A percentile compares a stretch with the other conserved stretches of the same genome.
Evolutionary conservation across 2,329 filamentous ascomycete species (phyloP).

Genomic region (Penicillium palitans): DNA sequence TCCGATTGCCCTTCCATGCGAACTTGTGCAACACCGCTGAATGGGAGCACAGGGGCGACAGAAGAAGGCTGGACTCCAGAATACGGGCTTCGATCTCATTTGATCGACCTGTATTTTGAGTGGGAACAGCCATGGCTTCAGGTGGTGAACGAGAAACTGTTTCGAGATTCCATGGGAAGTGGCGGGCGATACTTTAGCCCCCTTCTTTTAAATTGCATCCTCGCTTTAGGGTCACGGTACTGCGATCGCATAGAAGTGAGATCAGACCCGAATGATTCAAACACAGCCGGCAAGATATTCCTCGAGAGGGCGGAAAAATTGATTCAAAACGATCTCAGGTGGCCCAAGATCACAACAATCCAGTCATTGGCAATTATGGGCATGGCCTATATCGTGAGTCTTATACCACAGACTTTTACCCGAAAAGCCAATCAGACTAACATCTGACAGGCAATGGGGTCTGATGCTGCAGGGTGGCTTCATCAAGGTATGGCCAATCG

Average conservation of each 20-base stretch:
- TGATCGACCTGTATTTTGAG: slow-evolving; percentile 39
- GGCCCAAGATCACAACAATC: slow-evolving; percentile 40
- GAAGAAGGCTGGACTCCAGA: slow-evolving; percentile 17
- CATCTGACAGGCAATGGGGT: slow-evolving; percentile 32
- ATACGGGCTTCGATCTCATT: slow-evolving; percentile 30
- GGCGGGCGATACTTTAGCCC: slow-evolving; percentile 35
- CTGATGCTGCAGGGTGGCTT: slow-evolving; percentile 40
- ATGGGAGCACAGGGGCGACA: background rate
- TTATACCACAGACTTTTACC: background rate
- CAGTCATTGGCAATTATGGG: slow-evolving; percentile 38
- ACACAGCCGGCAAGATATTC: slow-evolving; percentile 37
- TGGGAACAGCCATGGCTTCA: slow-evolving; percentile 43
- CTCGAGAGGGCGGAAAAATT: slow-evolving; percentile 30
- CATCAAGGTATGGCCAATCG: slow-evolving; percentile 42
- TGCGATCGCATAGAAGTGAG: slow-evolving; percentile 36
- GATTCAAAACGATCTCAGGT: slow-evolving; percentile 24
- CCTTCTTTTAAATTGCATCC: slow-evolving; percentile 37
- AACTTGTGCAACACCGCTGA: background rate
- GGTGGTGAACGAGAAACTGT: slow-evolving; percentile 39
- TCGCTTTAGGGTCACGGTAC: slow-evolving; percentile 38
- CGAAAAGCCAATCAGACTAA: background rate
- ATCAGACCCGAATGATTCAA: slow-evolving; percentile 32
- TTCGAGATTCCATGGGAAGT: slow-evolving; percentile 31
- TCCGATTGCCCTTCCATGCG: slow-evolving; percentile 8
- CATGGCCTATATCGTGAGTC: slow-evolving; percentile 30